Evolutionary conservation across 306 rosid species (phyloP).

Genomic region (Sicyos edulis): DNA sequence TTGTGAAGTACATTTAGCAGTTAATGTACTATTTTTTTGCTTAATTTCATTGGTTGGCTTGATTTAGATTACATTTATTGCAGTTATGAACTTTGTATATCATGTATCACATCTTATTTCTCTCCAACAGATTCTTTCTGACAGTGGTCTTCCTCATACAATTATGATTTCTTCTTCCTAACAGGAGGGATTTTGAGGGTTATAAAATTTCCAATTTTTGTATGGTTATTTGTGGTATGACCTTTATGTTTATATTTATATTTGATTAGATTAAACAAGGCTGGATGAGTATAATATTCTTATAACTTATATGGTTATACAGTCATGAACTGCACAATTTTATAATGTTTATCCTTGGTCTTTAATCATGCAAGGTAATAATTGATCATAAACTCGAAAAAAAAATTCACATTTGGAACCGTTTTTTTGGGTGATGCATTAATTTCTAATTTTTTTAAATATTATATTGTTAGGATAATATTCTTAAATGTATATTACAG

Average conservation of each 20-base stretch:
- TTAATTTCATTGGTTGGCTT: neutral
- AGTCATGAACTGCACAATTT: too few relatives aligned
- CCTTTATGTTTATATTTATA: neutral
- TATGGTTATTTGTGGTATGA: neutral
- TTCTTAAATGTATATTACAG: too few relatives aligned
- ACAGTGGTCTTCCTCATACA: neutral
- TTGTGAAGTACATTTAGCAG: too few relatives aligned
- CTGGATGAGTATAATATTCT: too few relatives aligned
- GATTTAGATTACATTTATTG: neutral
- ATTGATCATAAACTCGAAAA: too few relatives aligned
- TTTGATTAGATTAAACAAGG: neutral
- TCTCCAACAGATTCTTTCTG: neutral
- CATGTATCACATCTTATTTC: neutral
- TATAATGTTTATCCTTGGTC: neutral
- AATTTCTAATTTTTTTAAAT: too few relatives aligned
- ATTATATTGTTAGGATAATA: too few relatives aligned
- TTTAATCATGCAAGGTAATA: neutral
- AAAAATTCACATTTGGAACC: too few relatives aligned
- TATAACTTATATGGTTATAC: too few relatives aligned
- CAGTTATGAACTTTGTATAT: neutral
- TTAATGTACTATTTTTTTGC: neutral
- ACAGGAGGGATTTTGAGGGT: neutral
- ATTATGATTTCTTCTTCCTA: neutral
- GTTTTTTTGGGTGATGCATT: too few relatives aligned
- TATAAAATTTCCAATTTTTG: neutral